phyloP scores from a whole-genome alignment of 768 basidiomycete species.

The Hygrocybe coccinea region DNA sequence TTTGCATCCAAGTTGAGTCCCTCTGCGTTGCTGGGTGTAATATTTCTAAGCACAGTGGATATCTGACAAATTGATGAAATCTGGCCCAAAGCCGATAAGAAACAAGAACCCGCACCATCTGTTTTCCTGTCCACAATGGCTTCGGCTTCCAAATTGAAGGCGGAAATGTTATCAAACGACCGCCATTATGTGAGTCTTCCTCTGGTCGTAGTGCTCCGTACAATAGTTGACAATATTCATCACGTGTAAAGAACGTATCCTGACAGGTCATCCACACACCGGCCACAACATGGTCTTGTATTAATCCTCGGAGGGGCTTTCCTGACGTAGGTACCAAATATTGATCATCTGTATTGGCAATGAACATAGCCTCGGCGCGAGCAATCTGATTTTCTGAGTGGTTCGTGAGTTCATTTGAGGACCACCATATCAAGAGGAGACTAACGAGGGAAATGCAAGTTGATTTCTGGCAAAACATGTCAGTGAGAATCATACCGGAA shows the following conservation, averaged over 20 bases:
- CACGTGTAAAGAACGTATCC: slow-evolving; percentile 89
- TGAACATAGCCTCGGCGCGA: slow-evolving; percentile 86
- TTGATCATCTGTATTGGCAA: slow-evolving; percentile 97
- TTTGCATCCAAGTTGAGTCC: slow-evolving; percentile 83
- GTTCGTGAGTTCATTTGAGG: slow-evolving; percentile 5
- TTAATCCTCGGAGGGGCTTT: slow-evolving; percentile 93
- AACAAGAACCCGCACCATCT: slow-evolving; percentile 67
- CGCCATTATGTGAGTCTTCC: slow-evolving; percentile 54
- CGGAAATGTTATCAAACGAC: slow-evolving; percentile 74
- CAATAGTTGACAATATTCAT: slow-evolving; percentile 93
- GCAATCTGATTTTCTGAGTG: slow-evolving; percentile 85
- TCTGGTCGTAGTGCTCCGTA: slow-evolving; percentile 94
- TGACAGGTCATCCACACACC: slow-evolving; percentile 99
- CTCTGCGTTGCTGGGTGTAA: slow-evolving; percentile 72
- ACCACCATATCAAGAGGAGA: slow-evolving; percentile 10
- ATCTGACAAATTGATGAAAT: slow-evolving; percentile 50
- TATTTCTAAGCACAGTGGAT: slow-evolving; percentile 88
- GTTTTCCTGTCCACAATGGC: slow-evolving; percentile 96
- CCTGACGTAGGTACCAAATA: slow-evolving; percentile 99
- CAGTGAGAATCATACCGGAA: slow-evolving; percentile 12
- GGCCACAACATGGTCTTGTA: slow-evolving; percentile 98
- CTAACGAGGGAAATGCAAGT: slow-evolving; percentile 98
- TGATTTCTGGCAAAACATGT: slow-evolving; percentile 71
- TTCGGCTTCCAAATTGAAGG: slow-evolving; percentile 90
- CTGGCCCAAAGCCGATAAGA: not conserved